Evolutionary conservation across 2,329 filamentous ascomycete genomes (phyloP), one percentile per base, ranked within the genome.

Genomic region (Colletotrichum theobromicola): DNA sequence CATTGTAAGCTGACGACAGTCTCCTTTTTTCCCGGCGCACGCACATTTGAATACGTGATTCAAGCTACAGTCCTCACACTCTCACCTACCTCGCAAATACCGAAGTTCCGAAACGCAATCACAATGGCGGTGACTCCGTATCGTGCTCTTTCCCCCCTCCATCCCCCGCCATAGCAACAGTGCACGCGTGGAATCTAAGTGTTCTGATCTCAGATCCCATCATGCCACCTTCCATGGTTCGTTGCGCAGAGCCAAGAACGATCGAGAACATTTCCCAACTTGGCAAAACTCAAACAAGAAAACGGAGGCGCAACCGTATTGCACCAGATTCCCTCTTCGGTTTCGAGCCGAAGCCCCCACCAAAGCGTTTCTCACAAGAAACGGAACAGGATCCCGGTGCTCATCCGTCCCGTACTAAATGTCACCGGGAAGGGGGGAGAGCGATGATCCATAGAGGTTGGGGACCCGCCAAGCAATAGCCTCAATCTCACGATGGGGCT

Each of bases 211-310:
- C 35, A 61, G 66, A 68, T 68, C 66, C 53, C 24, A 60, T 68
- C 55, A 46, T 50, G 35, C 66, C 66, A 61, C 66, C 26, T 28
- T 50, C 7, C 55, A 16, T 67, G 50, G 32, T 58, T 37, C 50
- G 46, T 15, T 32, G 16, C 57, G 9, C 21, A 46, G 10, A n/a
- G n/a, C 66, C 66, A 61, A 68, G 55, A 58, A 68, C 66, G 66
- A 68, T 61, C 66, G 66, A 68, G 66, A 68, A 68, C 35, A 50
- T 50, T 68, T 68, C 66, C 66, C 64, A 13, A 34, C 7, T 50
- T 18, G 55, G 66, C 18, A 8, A 50, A 32, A 16, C 18, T 7
- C 13, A 9, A n/a, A 42, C 9, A 5, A 13, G 9, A 21, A 46
- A 46, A 68, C 65, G 55, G 55, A 34, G 60, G 30, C n/a, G 24